Percentiles rank a stretch among this genome's conserved stretches.
phyloP scores from a whole-genome alignment of 352 stramenopile genomes.

The Aphanomyces cochlioides region DNA sequence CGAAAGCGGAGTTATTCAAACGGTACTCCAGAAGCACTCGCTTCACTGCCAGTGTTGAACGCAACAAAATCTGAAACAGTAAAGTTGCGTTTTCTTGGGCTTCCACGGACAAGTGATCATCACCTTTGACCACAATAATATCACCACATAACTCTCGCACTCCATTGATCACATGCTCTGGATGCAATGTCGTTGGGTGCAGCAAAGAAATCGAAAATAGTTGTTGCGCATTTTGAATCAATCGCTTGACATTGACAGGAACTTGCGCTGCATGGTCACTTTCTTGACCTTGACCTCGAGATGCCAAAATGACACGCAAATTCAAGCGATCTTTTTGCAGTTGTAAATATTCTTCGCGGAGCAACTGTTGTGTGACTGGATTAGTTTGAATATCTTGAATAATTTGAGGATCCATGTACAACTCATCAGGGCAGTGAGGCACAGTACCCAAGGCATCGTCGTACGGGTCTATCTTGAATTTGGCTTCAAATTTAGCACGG shows the following conservation, averaged over 20 bases:
- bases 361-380: slow-evolving; percentile 88
- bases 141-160: slow-evolving; percentile 92
- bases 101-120: slow-evolving; percentile 93
- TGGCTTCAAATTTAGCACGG: slow-evolving; percentile 91
- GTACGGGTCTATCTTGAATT: slow-evolving; percentile 91
- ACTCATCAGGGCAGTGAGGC: slow-evolving; percentile 75
- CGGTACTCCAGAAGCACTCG: slow-evolving; percentile 94
- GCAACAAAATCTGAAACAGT: slow-evolving; percentile 97
- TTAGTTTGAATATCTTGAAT: slow-evolving; percentile 92
- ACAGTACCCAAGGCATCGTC: slow-evolving; percentile 91
- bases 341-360: slow-evolving; percentile 92
- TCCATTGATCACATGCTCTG: slow-evolving; percentile 82
- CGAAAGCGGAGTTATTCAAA: slow-evolving; percentile 93
- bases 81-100: slow-evolving; percentile 97
- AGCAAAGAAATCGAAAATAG: slow-evolving; percentile 91
- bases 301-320: slow-evolving; percentile 92
- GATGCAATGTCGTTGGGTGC: slow-evolving; percentile 91
- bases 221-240: slow-evolving; percentile 97
- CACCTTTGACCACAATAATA: slow-evolving; percentile 94
- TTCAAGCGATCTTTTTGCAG: slow-evolving; percentile 93
- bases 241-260: slow-evolving; percentile 90
- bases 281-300: slow-evolving; percentile 92
- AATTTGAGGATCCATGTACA: slow-evolving; percentile 81
- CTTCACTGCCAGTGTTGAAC: slow-evolving; percentile 95
- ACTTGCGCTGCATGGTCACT: slow-evolving; percentile 87